Conservation (phyloP, 73 alveolate genomes). For the Durusdinium trenchii region DNA sequence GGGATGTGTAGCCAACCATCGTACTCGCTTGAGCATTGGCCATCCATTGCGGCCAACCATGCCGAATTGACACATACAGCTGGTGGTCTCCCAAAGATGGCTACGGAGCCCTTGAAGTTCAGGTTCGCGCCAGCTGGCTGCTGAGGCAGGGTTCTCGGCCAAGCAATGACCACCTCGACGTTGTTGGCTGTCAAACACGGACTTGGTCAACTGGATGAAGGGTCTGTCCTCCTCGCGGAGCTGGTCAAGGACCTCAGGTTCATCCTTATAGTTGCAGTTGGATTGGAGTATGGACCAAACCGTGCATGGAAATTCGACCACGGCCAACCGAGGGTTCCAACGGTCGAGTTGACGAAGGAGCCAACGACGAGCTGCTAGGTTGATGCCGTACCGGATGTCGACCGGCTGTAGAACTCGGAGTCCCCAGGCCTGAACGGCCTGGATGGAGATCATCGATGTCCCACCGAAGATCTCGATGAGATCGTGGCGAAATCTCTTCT, state of each 20-base stretch:
- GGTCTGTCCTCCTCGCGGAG: not conserved
- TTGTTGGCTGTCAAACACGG: too few relatives aligned
- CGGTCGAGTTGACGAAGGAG: not conserved
- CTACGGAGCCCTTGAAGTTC: not conserved
- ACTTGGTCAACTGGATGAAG: too few relatives aligned
- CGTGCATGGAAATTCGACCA: slow-evolving; percentile 7
- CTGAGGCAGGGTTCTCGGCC: too few relatives aligned
- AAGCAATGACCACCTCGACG: too few relatives aligned
- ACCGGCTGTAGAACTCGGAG: slow-evolving; percentile 2
- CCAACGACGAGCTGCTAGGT: slow-evolving; percentile 1
- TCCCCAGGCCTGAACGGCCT: not conserved
- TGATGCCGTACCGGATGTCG: slow-evolving; percentile 1
- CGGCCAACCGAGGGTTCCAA: not conserved
- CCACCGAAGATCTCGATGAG: slow-evolving; percentile 51
- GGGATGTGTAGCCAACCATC: not conserved
- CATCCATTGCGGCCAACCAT: not conserved
- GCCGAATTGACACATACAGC: not conserved
- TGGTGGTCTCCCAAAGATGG: not conserved
- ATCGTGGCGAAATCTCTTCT: not conserved
- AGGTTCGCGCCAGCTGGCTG: not conserved
- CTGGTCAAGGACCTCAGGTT: not conserved
- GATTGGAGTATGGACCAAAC: not conserved
- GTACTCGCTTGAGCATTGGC: not conserved
- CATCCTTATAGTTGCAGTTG: not conserved
- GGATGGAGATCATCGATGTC: not conserved